Percentiles rank a stretch among this genome's conserved stretches.
Evolutionary conservation across 2,329 filamentous ascomycete species (phyloP).

Genomic region (Sordariomycetes sp.): DNA sequence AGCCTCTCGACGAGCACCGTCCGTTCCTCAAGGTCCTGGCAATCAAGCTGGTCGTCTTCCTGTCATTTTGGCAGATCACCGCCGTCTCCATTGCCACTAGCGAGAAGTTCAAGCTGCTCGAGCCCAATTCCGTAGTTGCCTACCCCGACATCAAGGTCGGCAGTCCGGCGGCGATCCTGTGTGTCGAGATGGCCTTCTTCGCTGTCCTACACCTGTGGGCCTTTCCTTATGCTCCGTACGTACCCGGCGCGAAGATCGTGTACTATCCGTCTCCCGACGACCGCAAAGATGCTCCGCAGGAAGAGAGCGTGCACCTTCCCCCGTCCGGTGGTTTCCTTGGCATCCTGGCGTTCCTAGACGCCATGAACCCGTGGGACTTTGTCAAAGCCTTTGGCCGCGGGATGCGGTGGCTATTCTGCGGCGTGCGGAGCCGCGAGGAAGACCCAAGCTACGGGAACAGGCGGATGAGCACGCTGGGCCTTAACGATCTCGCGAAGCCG

Average conservation of each 20-base stretch:
- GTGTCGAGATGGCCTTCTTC: slow-evolving; percentile 77
- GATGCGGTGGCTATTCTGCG: slow-evolving; percentile 69
- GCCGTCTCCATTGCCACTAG: slow-evolving; percentile 39
- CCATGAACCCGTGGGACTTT: slow-evolving; percentile 73
- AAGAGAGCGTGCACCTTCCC: slow-evolving; percentile 26
- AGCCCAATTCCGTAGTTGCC: slow-evolving; percentile 44
- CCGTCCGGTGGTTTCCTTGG: slow-evolving; percentile 56
- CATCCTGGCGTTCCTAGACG: slow-evolving; percentile 51
- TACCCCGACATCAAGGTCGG: slow-evolving; percentile 68
- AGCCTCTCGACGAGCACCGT: slow-evolving; percentile 52
- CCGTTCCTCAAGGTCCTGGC: slow-evolving; percentile 72
- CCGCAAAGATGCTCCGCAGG: slow-evolving; percentile 22
- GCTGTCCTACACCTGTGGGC: slow-evolving; percentile 68
- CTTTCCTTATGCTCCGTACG: slow-evolving; percentile 66
- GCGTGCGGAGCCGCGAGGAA: slow-evolving; percentile 45
- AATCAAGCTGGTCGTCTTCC: slow-evolving; percentile 85
- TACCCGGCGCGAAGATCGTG: slow-evolving; percentile 24
- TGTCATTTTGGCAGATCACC: slow-evolving; percentile 73
- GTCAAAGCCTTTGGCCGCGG: slow-evolving; percentile 67
- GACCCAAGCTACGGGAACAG: slow-evolving; percentile 32
- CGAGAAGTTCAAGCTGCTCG: slow-evolving; percentile 43
- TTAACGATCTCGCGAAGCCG: slow-evolving; percentile 18
- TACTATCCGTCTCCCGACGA: slow-evolving; percentile 32
- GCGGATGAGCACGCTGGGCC: slow-evolving; percentile 20
- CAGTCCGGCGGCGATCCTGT: slow-evolving; percentile 64